Evolutionary conservation across 257 asterid species (phyloP), one percentile per base, ranked within the genome.

Genomic region (Solanum peruvianum): DNA sequence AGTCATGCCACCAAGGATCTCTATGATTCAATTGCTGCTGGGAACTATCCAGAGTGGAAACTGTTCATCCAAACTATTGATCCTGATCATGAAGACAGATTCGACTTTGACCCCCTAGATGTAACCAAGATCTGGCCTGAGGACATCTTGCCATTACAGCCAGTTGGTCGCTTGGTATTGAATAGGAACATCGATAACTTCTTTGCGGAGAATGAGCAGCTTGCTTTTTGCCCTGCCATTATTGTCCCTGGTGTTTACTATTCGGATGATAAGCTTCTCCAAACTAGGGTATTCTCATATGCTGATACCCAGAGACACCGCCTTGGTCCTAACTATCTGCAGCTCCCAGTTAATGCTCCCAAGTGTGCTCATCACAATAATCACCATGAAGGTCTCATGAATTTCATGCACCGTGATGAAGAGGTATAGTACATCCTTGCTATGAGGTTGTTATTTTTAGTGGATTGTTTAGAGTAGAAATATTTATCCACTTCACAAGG

Each of bases 1-100:
- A 97, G 99, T 88, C 99, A 97, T 49, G 99, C 99, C 82, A 97
- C 98, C 44, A 92, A 97, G 91, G 99, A 97, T 90, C 99, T 97
- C 81, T 95, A 94, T 41, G 98, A 95, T 66, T 94, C 99, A 21
- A 97, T 97, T 69, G 94, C 96, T 15, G 96, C 98, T 8, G 98
- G 99, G 0, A 97, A 93, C 87, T 97, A 91, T 87, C 99, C 99
- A 0, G 99, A 97, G 93, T 97, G 99, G 99, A 97, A 95, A 91
- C 98, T 97, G 78, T 97, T 92, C 86, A 93, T 97, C 87, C 99
- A 97, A 92, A 93, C 75, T 45, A 94, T 97, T 2, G 99, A 97
- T 87, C 99, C 99, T 25, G 95, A 91, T 73, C 94, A 93, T 66
- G 99, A 96, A 82, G 99, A 94, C 86, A 91, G 90, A 85, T 95